These are phyloP conservation scores for Yamadazyma tumulicola DNA, from an alignment of 805 yeast genomes.

Conservation along the genomic window DNA sequence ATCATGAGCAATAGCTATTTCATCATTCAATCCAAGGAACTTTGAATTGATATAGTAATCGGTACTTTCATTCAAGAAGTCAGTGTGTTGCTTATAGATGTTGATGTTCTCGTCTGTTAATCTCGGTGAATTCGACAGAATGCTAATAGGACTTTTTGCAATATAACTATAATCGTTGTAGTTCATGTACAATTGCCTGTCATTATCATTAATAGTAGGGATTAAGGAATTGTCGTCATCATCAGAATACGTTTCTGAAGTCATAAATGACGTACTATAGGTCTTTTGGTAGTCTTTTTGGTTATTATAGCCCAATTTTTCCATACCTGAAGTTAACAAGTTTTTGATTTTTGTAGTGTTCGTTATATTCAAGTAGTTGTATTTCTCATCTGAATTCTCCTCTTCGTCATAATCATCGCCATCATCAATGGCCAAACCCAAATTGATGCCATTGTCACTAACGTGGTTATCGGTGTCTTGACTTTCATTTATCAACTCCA, in stretches of 20 bases:
- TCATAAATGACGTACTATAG: background rate
- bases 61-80: background rate
- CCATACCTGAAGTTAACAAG: conserved; percentile 15
- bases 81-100: conserved; percentile 8
- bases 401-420: conserved; percentile 1
- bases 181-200: conserved; percentile 4
- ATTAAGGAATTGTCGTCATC: conserved; percentile 3
- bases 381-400: conserved; percentile 8
- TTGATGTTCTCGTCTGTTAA: background rate
- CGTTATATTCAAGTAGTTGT: conserved; percentile 12
- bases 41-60: conserved; percentile 6
- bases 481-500: conserved; percentile 1
- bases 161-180: conserved; percentile 6
- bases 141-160: background rate
- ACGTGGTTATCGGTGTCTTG: conserved; percentile 2
- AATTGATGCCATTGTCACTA: conserved; percentile 5
- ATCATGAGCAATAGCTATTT: conserved; percentile 9
- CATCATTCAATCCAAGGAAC: conserved; percentile 8
- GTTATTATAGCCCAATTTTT: conserved; percentile 12
- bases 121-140: background rate
- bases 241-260: background rate
- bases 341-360: conserved; percentile 12
- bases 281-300: conserved; percentile 3
- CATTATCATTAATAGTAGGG: conserved; percentile 5
- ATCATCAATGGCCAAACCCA: conserved; percentile 1